Evolutionary conservation across 2,329 filamentous ascomycete genomes (phyloP), one percentile per base, ranked within the genome.

Genomic region (Colletotrichum aenigma): DNA sequence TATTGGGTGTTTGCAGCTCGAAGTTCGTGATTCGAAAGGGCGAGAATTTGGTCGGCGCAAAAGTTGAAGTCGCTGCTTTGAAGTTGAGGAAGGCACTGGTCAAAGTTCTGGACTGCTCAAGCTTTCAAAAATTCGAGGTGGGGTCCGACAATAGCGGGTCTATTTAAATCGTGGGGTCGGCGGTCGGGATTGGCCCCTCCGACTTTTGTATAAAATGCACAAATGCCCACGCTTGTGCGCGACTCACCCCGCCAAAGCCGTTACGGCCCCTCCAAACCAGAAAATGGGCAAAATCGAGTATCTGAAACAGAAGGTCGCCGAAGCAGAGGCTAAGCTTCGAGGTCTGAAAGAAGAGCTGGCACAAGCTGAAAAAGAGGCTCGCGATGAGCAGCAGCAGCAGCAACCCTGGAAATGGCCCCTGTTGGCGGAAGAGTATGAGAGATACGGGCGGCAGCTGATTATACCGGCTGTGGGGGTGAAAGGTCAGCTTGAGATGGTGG

Each of bases 401-500:
- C 43, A 65, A 30, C 43, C 62, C 1, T 87, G 86, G 85, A 90
- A 86, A 78, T 96, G 95, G 93, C 95, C 94, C 0, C 87, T 98
- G 4, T 84, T 86, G 6, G 86, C 88, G 18, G 91, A 94, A 7
- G 96, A 98, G 80, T 98, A 98, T 83, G 91, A 92, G 78, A 91
- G 96, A 76, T 98, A 98, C 86, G 96, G 95, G 9, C 90, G 96
- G 52, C 96, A 98, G 85, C 93, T 98, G 87, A 96, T 98, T 78
- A 91, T 98, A 76, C 94, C 95, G 0, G 91, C 94, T 73, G 88
- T 98, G 76, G 96, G 96, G 0, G 87, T 98, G 1, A 88, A 92
- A 83, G 95, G 94, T 94, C 65, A 76, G 83, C 78, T 2, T 12
- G 15, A 61, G n/a, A 16, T 18, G 3, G 13, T 26, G 24, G 5